A percentile compares a stretch with the other conserved stretches of the same genome.
Conservation (phyloP, 2,329 filamentous ascomycete species). For the Trichoderma polysporum region DNA sequence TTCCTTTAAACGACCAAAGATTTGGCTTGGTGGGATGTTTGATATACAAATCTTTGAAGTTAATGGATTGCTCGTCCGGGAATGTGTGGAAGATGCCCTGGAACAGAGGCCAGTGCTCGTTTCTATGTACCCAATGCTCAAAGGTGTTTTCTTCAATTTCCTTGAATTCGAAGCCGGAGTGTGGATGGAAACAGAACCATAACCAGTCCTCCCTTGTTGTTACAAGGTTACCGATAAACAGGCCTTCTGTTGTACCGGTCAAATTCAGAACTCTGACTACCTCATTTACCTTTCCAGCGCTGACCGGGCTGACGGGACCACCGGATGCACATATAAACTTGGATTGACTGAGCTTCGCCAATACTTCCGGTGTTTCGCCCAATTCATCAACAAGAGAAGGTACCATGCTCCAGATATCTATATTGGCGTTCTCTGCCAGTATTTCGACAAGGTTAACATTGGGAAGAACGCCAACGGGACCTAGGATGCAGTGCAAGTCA, state of each 20-base stretch:
- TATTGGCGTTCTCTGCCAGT: constrained; percentile 34
- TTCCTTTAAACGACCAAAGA: constrained; percentile 33
- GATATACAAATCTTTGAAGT: constrained; percentile 34
- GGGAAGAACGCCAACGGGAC: constrained; percentile 36
- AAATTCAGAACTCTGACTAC: constrained; percentile 32
- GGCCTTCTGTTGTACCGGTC: constrained; percentile 36
- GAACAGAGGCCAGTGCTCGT: constrained; percentile 31
- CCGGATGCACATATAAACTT: constrained; percentile 41
- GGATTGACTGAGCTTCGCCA: constrained; percentile 33
- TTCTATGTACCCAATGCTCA: constrained; percentile 36
- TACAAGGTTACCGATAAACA: constrained; percentile 36
- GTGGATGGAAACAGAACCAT: constrained; percentile 37
- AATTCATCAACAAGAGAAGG: constrained; percentile 38
- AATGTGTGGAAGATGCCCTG: constrained; percentile 39
- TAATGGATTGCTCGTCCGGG: constrained; percentile 29
- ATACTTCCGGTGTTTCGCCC: constrained; percentile 32
- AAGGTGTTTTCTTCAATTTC: constrained; percentile 32
- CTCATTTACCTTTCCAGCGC: neutral
- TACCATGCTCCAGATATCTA: constrained; percentile 42
- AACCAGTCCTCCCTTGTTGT: constrained; percentile 32
- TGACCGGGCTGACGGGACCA: neutral
- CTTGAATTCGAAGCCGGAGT: constrained; percentile 37
- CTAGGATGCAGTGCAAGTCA: constrained; percentile 37
- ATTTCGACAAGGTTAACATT: constrained; percentile 37
- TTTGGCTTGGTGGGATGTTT: constrained; percentile 30